Evolutionary conservation across 768 basidiomycete genomes (phyloP).

Genomic region (Phaeolepiota aurea): DNA sequence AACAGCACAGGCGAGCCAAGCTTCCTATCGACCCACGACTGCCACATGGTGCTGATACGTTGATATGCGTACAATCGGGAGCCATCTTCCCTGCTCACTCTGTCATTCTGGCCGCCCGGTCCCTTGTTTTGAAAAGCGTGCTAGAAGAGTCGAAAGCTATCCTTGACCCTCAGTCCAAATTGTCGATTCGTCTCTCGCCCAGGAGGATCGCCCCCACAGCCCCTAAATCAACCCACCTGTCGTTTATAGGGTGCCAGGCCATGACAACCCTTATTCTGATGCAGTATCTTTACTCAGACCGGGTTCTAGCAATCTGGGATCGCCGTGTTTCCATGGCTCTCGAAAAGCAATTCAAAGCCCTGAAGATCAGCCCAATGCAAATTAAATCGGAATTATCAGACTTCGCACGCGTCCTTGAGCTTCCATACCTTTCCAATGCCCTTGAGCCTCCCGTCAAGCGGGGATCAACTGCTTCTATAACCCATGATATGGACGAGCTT

Average conservation of each 20-base stretch:
- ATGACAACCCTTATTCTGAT: constrained; percentile 69
- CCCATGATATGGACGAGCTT: constrained; percentile 39
- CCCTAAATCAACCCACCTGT: constrained; percentile 23
- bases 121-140: constrained; percentile 30
- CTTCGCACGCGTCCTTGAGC: constrained; percentile 49
- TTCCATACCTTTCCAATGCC: constrained; percentile 44
- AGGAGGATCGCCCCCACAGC: constrained; percentile 12
- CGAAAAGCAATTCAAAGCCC: constrained; percentile 23
- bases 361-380: constrained; percentile 33
- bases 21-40: constrained; percentile 13
- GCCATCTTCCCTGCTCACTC: constrained; percentile 54
- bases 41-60: constrained; percentile 55
- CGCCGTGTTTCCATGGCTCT: constrained; percentile 45
- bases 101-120: constrained; percentile 58
- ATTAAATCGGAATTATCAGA: constrained; percentile 58
- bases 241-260: constrained; percentile 48
- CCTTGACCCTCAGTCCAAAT: constrained; percentile 16
- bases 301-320: constrained; percentile 80
- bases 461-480: constrained; percentile 37
- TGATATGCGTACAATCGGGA: constrained; percentile 33
- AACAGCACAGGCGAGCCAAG: constrained; percentile 10
- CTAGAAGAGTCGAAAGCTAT: constrained; percentile 24
- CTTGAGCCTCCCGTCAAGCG: constrained; percentile 59
- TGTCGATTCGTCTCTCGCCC: constrained; percentile 22
- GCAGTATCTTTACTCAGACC: constrained; percentile 85